Base-by-base conservation (phyloP, 306 rosid genomes). In the Castanopsis chinensis region DNA sequence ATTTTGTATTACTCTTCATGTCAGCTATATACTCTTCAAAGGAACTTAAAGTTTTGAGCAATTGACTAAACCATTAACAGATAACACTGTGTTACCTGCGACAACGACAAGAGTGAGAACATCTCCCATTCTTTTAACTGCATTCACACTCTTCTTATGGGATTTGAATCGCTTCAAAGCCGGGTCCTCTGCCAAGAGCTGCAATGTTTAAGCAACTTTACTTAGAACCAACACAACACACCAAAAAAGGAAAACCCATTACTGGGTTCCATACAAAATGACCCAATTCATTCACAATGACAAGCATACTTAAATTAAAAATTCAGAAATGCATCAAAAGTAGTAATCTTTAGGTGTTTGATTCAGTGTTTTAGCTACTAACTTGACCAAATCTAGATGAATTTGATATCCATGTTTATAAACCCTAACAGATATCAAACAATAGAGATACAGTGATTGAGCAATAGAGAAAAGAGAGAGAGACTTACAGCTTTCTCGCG, bases 401-500 rank as follows among this genome's bases (percentile, higher is more conserved):
- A 13, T 35, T 74, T 21, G 28, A 75, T 12, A 41, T 35, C 25
- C 49, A 33, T 18, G 27, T 13, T 21, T 54, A n/a, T 20, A 21
- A 21, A 68, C 14, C 59, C 84, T 6, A 23, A 19, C 23, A 65
- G 69, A 28, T 63, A 63, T 63, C 15, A 25, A 63, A 25, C 41
- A 3, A 27, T 6, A 28, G 2, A 25, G 57, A 75, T 4, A 17
- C 54, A 81, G 52, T 37, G 35, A 77, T 30, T 32, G n/a, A 41
- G n/a, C 4, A 41, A 28, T 53, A 4, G 2, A 65, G 77, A 69
- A 49, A 18, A 33, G 41, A 77, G 45, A 23, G 61, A n/a, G 23
- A 73, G 41, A 45, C 90, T 91, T 84, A 92, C 99, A 58, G 98
- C 99, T 86, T 90, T 88, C 85, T 92, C 96, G 67, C 99, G 99